Evolutionary conservation across 1,284 basidiomycete genomes (phyloP), one percentile per base, ranked within the genome.

Genomic region (Fomitopsis pinicola): DNA sequence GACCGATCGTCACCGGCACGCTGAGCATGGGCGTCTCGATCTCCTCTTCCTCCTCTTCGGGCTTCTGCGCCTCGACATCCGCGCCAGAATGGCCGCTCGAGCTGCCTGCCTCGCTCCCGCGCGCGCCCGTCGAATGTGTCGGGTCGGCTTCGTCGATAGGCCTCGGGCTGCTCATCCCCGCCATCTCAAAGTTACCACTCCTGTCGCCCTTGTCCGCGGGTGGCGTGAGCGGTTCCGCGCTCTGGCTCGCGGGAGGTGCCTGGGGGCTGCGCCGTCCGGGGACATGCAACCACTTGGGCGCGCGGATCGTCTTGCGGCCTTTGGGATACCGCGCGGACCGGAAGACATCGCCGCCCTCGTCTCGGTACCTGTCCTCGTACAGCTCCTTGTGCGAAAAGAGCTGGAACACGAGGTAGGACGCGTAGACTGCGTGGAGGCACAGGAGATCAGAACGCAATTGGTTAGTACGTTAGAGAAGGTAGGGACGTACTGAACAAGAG

Each of bases 361-460:
- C 87, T 9, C 81, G 74, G 71, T 92, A 96, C 7, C 95, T 77
- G 35, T 81, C 87, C 10, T 82, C 74, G 71, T 92, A 96, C 6
- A 95, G 77, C 40, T 81, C 74, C 52, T 89, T 83, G 75, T 97
- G 94, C 0, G 92, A 91, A 73, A 86, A 93, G 10, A 97, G 85
- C 72, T 95, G 93, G 81, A 97, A 97, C 53, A 89, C 71, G 17
- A 96, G 81, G 71, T 92, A 94, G 26, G 80, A 83, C 2, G 74
- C 72, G 73, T 95, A 94, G 59, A 89, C 87, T 89, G 61, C 17
- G 48, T 5, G 26, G 10, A 12, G 14, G 60, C 30, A 22, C 22
- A 54, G 61, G 55, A 63, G 36, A 6, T 30, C 48, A n/a, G 30
- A 33, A 12, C 3, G 65, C 59, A 54, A 40, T 17, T 42, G 15